phyloP scores from a whole-genome alignment of 2,329 filamentous ascomycete species.

The Pseudohalonectria lignicola region DNA sequence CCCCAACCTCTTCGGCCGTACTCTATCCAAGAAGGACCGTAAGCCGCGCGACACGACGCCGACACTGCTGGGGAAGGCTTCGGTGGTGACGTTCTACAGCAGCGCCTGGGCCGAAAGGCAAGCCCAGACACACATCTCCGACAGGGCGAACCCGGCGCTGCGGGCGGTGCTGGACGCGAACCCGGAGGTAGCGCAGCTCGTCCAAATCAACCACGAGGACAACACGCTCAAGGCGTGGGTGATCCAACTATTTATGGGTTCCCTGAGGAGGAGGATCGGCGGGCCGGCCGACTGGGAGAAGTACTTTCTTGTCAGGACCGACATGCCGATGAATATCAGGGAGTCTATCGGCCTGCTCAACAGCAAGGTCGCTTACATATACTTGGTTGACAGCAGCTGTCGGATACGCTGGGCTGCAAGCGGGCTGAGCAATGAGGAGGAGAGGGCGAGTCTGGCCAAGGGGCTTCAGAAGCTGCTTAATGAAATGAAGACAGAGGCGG shows the following conservation, averaged over 20 bases:
- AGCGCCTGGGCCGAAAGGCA: constrained; percentile 80
- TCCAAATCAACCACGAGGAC: constrained; percentile 84
- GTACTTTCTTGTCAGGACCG: constrained; percentile 51
- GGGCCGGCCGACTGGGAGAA: constrained; percentile 41
- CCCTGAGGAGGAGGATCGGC: constrained; percentile 36
- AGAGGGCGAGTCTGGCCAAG: constrained; percentile 56
- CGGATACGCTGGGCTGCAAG: constrained; percentile 93
- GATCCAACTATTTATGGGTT: constrained; percentile 43
- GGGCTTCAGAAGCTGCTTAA: constrained; percentile 51
- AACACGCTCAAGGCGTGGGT: constrained; percentile 57
- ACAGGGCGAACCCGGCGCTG: constrained; percentile 57
- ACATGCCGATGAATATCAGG: constrained; percentile 48
- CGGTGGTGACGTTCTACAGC: constrained; percentile 72
- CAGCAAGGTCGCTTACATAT: constrained; percentile 86
- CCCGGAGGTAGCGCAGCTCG: constrained; percentile 50
- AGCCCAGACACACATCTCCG: constrained; percentile 57
- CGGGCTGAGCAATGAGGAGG: constrained; percentile 52
- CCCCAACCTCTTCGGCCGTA: constrained; percentile 79
- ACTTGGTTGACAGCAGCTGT: constrained; percentile 77
- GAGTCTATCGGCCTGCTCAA: constrained; percentile 66
- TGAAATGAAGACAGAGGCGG: too few relatives aligned
- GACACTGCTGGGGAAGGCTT: constrained; percentile 60
- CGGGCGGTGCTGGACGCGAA: constrained; percentile 46
- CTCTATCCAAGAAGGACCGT: constrained; percentile 49
- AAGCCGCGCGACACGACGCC: constrained; percentile 59